Conservation (phyloP, 768 basidiomycete species). For the Boletus huronensis region DNA sequence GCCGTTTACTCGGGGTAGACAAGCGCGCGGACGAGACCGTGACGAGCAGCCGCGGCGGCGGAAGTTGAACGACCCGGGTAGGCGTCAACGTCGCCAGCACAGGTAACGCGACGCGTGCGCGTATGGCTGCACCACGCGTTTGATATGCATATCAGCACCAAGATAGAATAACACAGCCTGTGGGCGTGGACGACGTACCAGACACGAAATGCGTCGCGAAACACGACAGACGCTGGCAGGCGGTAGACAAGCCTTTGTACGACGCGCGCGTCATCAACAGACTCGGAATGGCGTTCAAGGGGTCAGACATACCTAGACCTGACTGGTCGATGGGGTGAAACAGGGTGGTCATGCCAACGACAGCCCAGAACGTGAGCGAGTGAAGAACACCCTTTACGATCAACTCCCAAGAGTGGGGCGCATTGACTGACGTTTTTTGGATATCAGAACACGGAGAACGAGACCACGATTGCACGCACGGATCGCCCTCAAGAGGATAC, state of each 20-base stretch:
- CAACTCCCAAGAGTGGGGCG: constrained; percentile 16
- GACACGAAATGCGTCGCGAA: not conserved
- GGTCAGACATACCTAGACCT: not conserved
- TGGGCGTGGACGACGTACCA: not conserved
- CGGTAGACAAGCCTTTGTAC: not conserved
- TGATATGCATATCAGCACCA: not conserved
- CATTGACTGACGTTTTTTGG: constrained; percentile 7
- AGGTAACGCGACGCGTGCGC: not conserved
- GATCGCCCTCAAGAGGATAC: constrained; percentile 12
- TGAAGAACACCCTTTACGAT: constrained; percentile 7
- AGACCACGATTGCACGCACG: constrained; percentile 3
- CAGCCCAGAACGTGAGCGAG: constrained; percentile 9
- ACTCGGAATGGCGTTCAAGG: not conserved
- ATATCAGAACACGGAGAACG: not conserved
- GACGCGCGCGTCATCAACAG: no score
- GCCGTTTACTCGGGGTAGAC: not conserved
- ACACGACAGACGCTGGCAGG: not conserved
- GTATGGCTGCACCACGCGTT: not conserved
- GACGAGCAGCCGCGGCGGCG: not conserved
- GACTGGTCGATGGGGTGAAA: not conserved
- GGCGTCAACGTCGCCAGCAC: not conserved
- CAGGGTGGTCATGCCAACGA: not conserved
- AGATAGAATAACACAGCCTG: not conserved
- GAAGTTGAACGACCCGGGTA: not conserved
- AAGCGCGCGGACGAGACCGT: not conserved